phyloP scores from a whole-genome alignment of 2,329 filamentous ascomycete species.

The Xylogone sp. region DNA sequence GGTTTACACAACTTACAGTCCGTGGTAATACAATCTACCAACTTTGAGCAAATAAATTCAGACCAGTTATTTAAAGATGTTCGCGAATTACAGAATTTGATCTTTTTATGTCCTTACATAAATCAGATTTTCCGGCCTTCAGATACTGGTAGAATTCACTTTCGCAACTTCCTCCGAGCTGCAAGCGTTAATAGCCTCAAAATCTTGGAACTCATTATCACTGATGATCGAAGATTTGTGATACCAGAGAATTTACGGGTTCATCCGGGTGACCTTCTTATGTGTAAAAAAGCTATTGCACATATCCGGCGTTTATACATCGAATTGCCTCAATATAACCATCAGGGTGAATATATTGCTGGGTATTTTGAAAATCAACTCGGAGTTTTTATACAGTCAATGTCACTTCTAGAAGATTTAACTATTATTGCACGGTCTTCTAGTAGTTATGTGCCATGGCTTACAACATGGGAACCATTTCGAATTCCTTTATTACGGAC shows the following conservation, averaged over 20 bases:
- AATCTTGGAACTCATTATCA: neutral
- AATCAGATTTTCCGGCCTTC: neutral
- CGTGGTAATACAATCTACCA: neutral
- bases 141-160: neutral
- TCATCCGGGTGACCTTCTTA: neutral
- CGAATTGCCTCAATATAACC: neutral
- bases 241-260: neutral
- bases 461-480: neutral
- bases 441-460: neutral
- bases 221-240: neutral
- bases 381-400: neutral
- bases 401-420: neutral
- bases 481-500: neutral
- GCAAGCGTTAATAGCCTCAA: neutral
- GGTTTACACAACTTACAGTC: neutral
- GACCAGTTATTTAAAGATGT: neutral
- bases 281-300: neutral
- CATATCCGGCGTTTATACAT: neutral
- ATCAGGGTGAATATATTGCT: neutral
- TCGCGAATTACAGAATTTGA: neutral
- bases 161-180: neutral
- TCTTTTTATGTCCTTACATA: neutral
- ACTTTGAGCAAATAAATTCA: neutral
- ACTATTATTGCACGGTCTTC: neutral
- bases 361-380: neutral